phyloP scores from a whole-genome alignment of 1,139 yeast genomes.

The Oligophagozyma castellii region DNA sequence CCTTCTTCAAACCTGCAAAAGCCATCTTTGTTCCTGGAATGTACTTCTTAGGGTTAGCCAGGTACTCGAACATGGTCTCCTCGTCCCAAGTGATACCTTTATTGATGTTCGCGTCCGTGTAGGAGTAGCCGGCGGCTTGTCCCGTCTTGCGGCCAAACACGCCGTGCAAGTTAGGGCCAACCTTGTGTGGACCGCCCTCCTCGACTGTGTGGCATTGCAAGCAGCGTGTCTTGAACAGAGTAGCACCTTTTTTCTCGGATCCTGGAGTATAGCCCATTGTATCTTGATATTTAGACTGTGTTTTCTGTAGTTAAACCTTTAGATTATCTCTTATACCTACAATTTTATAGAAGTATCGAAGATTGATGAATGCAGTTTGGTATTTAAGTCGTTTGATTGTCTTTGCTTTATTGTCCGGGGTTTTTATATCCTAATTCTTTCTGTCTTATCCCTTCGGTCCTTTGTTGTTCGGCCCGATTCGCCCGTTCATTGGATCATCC shows the following conservation, averaged over 20 bases:
- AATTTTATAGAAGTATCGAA: too few relatives aligned
- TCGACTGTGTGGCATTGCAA: slow-evolving; percentile 98
- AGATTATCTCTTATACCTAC: too few relatives aligned
- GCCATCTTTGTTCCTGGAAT: slow-evolving; percentile 99
- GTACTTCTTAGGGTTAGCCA: slow-evolving; percentile 99
- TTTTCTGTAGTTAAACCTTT: too few relatives aligned
- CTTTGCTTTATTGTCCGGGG: too few relatives aligned
- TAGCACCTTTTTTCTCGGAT: slow-evolving; percentile 95
- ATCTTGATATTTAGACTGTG: slow-evolving; percentile 1
- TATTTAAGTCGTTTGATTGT: too few relatives aligned
- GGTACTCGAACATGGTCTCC: slow-evolving; percentile 85
- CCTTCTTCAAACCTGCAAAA: slow-evolving; percentile 98
- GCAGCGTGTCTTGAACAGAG: slow-evolving; percentile 96
- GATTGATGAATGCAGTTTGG: too few relatives aligned
- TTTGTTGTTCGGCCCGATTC: too few relatives aligned
- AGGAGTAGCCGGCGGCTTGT: slow-evolving; percentile 81
- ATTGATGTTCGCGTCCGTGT: slow-evolving; percentile 97
- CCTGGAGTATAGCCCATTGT: slow-evolving; percentile 32
- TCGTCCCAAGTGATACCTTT: slow-evolving; percentile 83
- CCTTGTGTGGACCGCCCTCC: slow-evolving; percentile 94
- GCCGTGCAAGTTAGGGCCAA: slow-evolving; percentile 97
- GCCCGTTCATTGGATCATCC: too few relatives aligned
- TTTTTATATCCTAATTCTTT: too few relatives aligned
- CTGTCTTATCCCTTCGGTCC: too few relatives aligned
- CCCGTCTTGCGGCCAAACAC: slow-evolving; percentile 88